Evolutionary conservation across 305 asterid species (phyloP).

Genomic region (Ajuga reptans): DNA sequence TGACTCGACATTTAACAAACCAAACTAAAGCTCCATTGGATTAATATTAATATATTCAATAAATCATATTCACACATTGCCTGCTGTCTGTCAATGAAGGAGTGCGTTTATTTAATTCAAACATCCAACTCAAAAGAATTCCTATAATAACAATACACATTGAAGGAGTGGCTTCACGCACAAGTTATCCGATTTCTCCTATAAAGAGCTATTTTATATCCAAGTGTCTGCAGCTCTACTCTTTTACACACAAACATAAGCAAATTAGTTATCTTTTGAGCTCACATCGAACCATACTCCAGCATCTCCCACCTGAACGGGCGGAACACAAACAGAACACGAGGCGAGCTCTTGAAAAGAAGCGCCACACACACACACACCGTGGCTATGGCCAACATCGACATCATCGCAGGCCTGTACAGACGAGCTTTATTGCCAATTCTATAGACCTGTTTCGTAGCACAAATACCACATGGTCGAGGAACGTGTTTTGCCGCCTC

Average conservation of each 20-base stretch:
- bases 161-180: not conserved
- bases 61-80: no score
- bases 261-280: not conserved
- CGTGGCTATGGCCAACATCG: conserved; percentile 73
- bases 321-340: conserved; percentile 44
- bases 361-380: conserved; percentile 82
- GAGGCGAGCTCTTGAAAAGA: conserved; percentile 63
- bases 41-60: no score
- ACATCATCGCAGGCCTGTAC: conserved; percentile 58
- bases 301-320: conserved; percentile 81
- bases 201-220: conserved; percentile 20
- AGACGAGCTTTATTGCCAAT: conserved; percentile 35
- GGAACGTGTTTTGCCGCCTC: conserved; percentile 1
- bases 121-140: not conserved
- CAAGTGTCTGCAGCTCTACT: conserved; percentile 26
- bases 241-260: conserved; percentile 8
- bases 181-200: conserved; percentile 9
- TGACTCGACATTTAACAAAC: no score
- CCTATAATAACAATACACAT: not conserved
- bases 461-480: conserved; percentile 43
- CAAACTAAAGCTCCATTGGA: no score
- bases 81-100: no score
- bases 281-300: conserved; percentile 58
- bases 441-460: conserved; percentile 29
- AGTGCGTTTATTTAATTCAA: not conserved